Percentiles rank a stretch among this genome's conserved stretches.
phyloP scores from a whole-genome alignment of 164 flowering plant species.

The Kingdonia uniflora region DNA sequence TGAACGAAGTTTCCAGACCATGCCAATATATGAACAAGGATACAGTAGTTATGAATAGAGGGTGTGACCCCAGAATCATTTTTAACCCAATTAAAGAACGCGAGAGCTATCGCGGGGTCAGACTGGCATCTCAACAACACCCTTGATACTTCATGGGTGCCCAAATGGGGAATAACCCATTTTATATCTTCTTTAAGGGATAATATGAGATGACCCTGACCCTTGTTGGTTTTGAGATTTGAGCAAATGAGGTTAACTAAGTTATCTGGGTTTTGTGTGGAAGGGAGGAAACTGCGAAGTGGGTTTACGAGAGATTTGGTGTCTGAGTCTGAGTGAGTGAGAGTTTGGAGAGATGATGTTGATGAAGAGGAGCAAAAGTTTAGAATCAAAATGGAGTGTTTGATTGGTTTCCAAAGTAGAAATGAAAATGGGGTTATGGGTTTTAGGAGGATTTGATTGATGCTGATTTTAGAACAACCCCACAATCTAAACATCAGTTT shows the following conservation, averaged over 20 bases:
- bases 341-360: too few species aligned
- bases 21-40: constrained; percentile 56
- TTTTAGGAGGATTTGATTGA: too few species aligned
- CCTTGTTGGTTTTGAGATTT: constrained; percentile 29
- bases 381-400: too few species aligned
- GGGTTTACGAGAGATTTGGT: too few species aligned
- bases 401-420: too few species aligned
- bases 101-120: constrained; percentile 41
- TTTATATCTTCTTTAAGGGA: constrained; percentile 23
- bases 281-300: constrained; percentile 44
- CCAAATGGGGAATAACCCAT: constrained; percentile 44
- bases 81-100: constrained; percentile 72
- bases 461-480: too few species aligned
- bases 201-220: constrained; percentile 7
- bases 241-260: constrained; percentile 45
- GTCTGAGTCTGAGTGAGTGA: too few species aligned
- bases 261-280: constrained; percentile 47
- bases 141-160: constrained; percentile 47
- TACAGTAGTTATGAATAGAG: constrained; percentile 40
- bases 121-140: constrained; percentile 75
- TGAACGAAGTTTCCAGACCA: constrained; percentile 43
- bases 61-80: constrained; percentile 36
- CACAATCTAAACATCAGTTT: too few species aligned
- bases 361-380: too few species aligned
- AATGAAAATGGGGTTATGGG: too few species aligned